Percentiles rank a stretch among this genome's conserved stretches.
Evolutionary conservation across 2,329 filamentous ascomycete genomes (phyloP).

Genomic region (Fusarium xyrophilum): DNA sequence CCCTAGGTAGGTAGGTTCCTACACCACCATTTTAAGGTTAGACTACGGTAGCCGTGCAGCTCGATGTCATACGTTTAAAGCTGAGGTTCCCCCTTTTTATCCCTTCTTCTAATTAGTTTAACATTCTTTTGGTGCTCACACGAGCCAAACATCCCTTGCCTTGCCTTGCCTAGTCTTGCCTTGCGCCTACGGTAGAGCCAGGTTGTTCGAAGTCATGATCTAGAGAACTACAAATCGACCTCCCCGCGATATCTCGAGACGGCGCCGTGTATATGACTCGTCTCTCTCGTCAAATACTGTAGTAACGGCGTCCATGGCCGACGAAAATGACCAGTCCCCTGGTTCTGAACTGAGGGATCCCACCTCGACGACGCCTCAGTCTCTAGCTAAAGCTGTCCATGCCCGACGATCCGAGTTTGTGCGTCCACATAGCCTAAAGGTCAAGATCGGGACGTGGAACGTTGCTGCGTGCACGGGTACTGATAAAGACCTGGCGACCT

Average conservation of each 20-base stretch:
- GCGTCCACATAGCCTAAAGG: conserved; percentile 72
- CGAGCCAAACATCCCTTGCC: neutral
- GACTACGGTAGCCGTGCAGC: conserved; percentile 3
- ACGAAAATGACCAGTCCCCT: conserved; percentile 45
- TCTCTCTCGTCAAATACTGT: conserved; percentile 19
- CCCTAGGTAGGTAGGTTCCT: conserved; percentile 5
- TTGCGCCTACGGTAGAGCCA: conserved; percentile 15
- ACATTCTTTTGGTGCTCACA: conserved; percentile 22
- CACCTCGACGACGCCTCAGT: conserved; percentile 56
- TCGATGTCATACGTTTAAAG: conserved; percentile 27
- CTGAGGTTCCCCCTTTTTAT: conserved; percentile 15
- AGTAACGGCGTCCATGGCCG: conserved; percentile 41
- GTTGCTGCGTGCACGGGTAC: conserved; percentile 84
- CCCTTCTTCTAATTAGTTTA: conserved; percentile 4
- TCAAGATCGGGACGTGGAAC: conserved; percentile 97
- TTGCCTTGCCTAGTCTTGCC: neutral
- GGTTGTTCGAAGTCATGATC: conserved; percentile 44
- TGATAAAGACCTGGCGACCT: conserved; percentile 84
- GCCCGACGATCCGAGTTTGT: conserved; percentile 82
- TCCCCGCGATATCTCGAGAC: conserved; percentile 36
- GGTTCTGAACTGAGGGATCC: conserved; percentile 54
- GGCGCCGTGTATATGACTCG: conserved; percentile 28
- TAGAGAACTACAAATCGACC: conserved; percentile 44
- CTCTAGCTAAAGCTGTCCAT: conserved; percentile 70
- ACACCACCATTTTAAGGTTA: conserved; percentile 25